These are phyloP conservation scores for Botrytis medusae DNA, from an alignment of 2,329 filamentous ascomycete genomes.

Conservation along the genomic window DNA sequence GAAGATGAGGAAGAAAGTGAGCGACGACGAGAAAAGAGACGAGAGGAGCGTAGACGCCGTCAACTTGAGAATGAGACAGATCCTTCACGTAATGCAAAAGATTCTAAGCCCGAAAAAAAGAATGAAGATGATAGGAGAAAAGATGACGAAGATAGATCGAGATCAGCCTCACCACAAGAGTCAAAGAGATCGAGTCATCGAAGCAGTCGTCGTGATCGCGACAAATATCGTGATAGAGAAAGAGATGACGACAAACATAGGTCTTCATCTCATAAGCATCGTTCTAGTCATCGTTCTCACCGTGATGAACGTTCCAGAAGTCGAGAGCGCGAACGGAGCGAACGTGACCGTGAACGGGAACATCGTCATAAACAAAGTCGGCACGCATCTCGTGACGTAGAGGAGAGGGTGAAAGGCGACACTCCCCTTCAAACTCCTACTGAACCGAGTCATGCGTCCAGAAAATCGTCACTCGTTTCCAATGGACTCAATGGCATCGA, in stretches of 20 bases:
- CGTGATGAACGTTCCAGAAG: slow-evolving; percentile 47
- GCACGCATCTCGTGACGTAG: slow-evolving; percentile 31
- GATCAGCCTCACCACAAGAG: slow-evolving; percentile 64
- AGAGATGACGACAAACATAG: slow-evolving; percentile 44
- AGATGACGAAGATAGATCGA: slow-evolving; percentile 55
- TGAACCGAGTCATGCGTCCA: slow-evolving; percentile 25
- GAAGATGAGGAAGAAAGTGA: slow-evolving; percentile 39
- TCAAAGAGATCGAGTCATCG: slow-evolving; percentile 58
- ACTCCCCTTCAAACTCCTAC: slow-evolving; percentile 26
- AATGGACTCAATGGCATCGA: slow-evolving; percentile 34
- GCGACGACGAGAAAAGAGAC: slow-evolving; percentile 35
- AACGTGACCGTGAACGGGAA: slow-evolving; percentile 46
- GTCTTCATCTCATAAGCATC: slow-evolving; percentile 43
- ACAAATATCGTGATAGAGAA: slow-evolving; percentile 49
- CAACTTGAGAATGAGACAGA: slow-evolving; percentile 34
- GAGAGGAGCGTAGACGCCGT: slow-evolving; percentile 36
- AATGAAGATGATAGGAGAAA: slow-evolving; percentile 34
- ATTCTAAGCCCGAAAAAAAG: slow-evolving; percentile 28
- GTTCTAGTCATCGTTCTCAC: slow-evolving; percentile 52
- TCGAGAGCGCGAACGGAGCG: slow-evolving; percentile 48
- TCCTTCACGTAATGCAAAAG: slow-evolving; percentile 22
- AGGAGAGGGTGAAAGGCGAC: slow-evolving; percentile 25
- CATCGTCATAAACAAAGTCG: slow-evolving; percentile 38
- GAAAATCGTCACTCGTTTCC: slow-evolving; percentile 29
- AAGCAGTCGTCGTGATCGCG: slow-evolving; percentile 57